These are phyloP conservation scores for Westerdykella ornata DNA, from an alignment of 2,329 filamentous ascomycete genomes.

Conservation along the genomic window DNA sequence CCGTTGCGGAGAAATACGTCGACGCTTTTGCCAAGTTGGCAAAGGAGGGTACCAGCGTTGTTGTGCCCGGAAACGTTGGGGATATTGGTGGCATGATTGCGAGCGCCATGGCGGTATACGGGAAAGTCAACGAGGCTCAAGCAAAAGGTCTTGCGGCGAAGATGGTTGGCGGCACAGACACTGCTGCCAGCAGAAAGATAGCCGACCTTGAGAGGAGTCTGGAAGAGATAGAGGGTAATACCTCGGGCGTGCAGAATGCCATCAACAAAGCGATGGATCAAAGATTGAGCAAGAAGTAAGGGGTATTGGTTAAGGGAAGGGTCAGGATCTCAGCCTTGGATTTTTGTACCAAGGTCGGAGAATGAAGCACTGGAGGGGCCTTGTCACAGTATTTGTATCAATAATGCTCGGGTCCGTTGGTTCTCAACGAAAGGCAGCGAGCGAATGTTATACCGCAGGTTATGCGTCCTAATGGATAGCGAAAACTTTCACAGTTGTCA, in stretches of 20 bases:
- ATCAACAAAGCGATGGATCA: constrained; percentile 34
- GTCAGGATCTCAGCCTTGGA: no score
- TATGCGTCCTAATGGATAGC: no score
- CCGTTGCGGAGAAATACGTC: constrained; percentile 95
- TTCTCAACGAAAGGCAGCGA: no score
- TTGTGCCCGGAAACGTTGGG: constrained; percentile 93
- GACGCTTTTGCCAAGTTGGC: constrained; percentile 89
- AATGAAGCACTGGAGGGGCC: no score
- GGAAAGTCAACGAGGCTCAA: constrained; percentile 81
- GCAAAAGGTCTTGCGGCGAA: constrained; percentile 58
- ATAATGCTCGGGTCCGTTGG: no score
- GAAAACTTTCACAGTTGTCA: no score
- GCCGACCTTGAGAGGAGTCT: constrained; percentile 27
- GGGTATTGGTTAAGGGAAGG: not conserved
- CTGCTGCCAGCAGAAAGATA: constrained; percentile 25
- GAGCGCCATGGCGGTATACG: constrained; percentile 89
- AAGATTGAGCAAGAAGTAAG: constrained; percentile 27
- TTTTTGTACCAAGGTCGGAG: no score
- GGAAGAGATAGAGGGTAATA: constrained; percentile 17
- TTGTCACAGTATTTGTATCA: no score
- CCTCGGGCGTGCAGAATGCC: constrained; percentile 23
- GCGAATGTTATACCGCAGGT: no score
- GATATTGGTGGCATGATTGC: constrained; percentile 97
- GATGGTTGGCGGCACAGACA: constrained; percentile 15
- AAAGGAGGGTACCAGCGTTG: constrained; percentile 89